Percentiles rank a stretch among this genome's conserved stretches.
phyloP scores from a whole-genome alignment of 345 rosid species.

The Salix brachista region DNA sequence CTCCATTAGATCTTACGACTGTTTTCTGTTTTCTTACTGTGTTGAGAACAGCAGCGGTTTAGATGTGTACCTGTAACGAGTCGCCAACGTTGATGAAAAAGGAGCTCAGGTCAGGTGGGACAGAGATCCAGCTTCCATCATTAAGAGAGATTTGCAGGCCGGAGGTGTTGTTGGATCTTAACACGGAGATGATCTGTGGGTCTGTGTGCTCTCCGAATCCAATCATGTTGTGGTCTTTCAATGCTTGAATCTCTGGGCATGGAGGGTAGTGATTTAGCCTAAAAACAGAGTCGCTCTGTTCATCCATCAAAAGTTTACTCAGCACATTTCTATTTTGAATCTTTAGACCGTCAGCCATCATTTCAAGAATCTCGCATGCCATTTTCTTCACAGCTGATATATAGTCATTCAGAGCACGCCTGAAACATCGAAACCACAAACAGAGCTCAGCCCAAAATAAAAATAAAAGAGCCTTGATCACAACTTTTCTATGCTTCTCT shows the following conservation, averaged over 20 bases:
- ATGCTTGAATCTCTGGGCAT: slow-evolving; percentile 36
- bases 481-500: background rate
- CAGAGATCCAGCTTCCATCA: slow-evolving; percentile 53
- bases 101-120: slow-evolving; percentile 49
- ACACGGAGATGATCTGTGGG: slow-evolving; percentile 59
- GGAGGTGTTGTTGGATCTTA: slow-evolving; percentile 54
- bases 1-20: background rate
- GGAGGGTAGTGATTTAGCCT: slow-evolving; percentile 55
- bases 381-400: slow-evolving; percentile 20
- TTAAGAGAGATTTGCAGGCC: slow-evolving; percentile 49
- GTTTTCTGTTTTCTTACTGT: background rate
- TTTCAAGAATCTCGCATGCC: slow-evolving; percentile 22
- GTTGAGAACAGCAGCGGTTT: background rate
- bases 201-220: slow-evolving; percentile 70
- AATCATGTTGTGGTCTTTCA: slow-evolving; percentile 36
- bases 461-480: background rate
- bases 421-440: background rate
- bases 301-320: slow-evolving; percentile 29
- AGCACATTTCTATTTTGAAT: slow-evolving; percentile 28
- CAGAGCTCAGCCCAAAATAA: background rate
- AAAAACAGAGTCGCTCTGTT: slow-evolving; percentile 46
- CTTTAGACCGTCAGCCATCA: slow-evolving; percentile 29
- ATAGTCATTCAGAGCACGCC: slow-evolving; percentile 19
- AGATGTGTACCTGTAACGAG: slow-evolving; percentile 39
- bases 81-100: slow-evolving; percentile 54